Conservation (phyloP, 306 rosid genomes). For the Canavalia ensiformis region DNA sequence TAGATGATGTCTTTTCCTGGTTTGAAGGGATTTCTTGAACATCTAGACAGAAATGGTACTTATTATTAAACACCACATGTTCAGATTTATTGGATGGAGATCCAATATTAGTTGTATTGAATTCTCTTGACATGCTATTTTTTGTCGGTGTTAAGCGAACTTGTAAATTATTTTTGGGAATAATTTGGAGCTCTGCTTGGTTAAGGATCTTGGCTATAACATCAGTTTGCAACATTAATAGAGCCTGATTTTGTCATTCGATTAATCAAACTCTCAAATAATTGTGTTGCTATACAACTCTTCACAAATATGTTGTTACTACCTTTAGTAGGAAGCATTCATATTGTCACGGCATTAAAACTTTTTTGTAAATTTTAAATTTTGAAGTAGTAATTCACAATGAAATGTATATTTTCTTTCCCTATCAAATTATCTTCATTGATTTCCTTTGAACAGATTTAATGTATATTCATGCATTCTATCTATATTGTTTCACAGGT, state of each 20-base stretch:
- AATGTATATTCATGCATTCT: slow-evolving; percentile 24
- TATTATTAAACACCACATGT: slow-evolving; percentile 18
- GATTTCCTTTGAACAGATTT: not conserved
- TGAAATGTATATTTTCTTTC: slow-evolving; percentile 15
- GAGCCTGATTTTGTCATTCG: slow-evolving; percentile 17
- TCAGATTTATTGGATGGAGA: slow-evolving; percentile 28
- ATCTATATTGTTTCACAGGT: slow-evolving; percentile 61
- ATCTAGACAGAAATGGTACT: slow-evolving; percentile 8
- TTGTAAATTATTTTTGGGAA: slow-evolving; percentile 12
- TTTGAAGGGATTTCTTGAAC: slow-evolving; percentile 20
- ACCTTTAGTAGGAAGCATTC: slow-evolving; percentile 6
- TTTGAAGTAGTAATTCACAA: not conserved
- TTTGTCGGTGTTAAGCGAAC: slow-evolving; percentile 8
- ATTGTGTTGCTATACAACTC: not conserved
- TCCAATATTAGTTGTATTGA: slow-evolving; percentile 5
- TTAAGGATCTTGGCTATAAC: not conserved
- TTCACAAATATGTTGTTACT: not conserved
- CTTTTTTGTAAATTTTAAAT: not conserved
- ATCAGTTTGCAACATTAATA: not conserved
- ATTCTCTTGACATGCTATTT: slow-evolving; percentile 10
- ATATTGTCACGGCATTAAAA: not conserved
- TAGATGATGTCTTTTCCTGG: not conserved
- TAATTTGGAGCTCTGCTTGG: slow-evolving; percentile 11
- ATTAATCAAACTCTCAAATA: slow-evolving; percentile 23
- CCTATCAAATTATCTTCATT: not conserved